phyloP scores from a whole-genome alignment of 495 filamentous ascomycete species.

The Hypoxylon trugodes region DNA sequence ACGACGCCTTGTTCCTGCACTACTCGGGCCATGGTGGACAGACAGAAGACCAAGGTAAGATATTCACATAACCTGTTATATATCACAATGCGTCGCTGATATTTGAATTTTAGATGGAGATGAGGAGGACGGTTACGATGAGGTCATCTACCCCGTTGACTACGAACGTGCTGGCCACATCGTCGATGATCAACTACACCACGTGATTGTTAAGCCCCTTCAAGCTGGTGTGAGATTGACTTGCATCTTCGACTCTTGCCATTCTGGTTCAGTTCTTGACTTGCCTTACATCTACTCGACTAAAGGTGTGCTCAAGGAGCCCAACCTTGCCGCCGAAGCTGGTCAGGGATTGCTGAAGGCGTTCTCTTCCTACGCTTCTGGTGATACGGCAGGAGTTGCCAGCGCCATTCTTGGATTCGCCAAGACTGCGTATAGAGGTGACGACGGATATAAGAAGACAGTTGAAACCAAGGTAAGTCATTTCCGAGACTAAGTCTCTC shows the following conservation, averaged over 20 bases:
- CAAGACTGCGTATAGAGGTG: slow-evolving; percentile 86
- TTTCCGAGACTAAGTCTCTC: not conserved
- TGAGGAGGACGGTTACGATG: slow-evolving; percentile 93
- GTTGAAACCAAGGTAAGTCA: slow-evolving; percentile 72
- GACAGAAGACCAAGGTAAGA: slow-evolving; percentile 46
- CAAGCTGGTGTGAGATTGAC: slow-evolving; percentile 89
- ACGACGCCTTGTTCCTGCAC: slow-evolving; percentile 61
- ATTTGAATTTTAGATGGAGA: slow-evolving; percentile 58
- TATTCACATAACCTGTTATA: not conserved
- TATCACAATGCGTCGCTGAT: not conserved
- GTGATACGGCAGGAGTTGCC: slow-evolving; percentile 81
- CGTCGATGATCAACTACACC: slow-evolving; percentile 95
- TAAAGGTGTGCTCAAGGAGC: slow-evolving; percentile 94
- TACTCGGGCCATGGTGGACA: slow-evolving; percentile 69
- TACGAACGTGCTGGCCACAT: slow-evolving; percentile 90
- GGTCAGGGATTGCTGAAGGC: slow-evolving; percentile 87
- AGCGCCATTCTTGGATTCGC: slow-evolving; percentile 78
- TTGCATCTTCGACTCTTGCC: slow-evolving; percentile 97
- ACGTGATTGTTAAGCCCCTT: slow-evolving; percentile 83
- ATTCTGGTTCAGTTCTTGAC: slow-evolving; percentile 95
- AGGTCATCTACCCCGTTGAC: slow-evolving; percentile 97
- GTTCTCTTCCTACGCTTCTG: slow-evolving; percentile 81
- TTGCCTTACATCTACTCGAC: slow-evolving; percentile 97
- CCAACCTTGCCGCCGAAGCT: slow-evolving; percentile 95
- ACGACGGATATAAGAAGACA: slow-evolving; percentile 83